Base-by-base conservation (phyloP, 441 rosid genomes). In the Daphne laureola region DNA sequence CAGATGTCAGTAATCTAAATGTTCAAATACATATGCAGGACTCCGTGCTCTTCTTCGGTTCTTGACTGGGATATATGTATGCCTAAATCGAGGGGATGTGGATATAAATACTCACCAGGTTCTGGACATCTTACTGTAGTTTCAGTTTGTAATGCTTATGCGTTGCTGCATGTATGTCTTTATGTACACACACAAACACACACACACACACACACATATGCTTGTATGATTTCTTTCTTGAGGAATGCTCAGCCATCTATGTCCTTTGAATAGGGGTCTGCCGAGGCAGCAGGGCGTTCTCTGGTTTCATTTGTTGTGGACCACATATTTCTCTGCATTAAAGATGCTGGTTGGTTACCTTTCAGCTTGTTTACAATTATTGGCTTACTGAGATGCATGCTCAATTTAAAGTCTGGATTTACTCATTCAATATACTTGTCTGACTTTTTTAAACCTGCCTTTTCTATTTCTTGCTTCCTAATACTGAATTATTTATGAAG, bases 1-100 rank as follows among this genome's bases (percentile, higher is more conserved):
- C 25, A 31, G 9, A 5, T 31, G 11, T 31, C 38, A 31, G 38
- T 31, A 31, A 31, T 8, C 9, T 31, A 31, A 21, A 55, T 27
- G 52, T 55, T 36, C 47, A 35, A 62, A 62, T 64, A 27, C 57
- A 21, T 72, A 71, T 49, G 68, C 70, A 93, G 99, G 99, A 68
- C 79, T 93, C 14, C 96, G 97, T n/a, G 99, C 99, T 60, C 85
- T 93, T 73, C 89, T 93, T 25, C 96, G 99, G 66, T 93, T 90
- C 74, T 70, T 93, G 68, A 82, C 97, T n/a, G 99, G 99, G 55
- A 64, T 90, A 42, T 93, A 93, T 67, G 76, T 87, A 55, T 90
- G 99, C 57, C 85, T 93, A 53, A 90, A 93, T 69, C 77, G 96
- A 73, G 98, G 93, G 70, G 99, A 87, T 69, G 87, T 90, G 67